Evolutionary conservation across 228 moss, liverwort and hornwort species (phyloP).

Genomic region (Sphagnum fallax): DNA sequence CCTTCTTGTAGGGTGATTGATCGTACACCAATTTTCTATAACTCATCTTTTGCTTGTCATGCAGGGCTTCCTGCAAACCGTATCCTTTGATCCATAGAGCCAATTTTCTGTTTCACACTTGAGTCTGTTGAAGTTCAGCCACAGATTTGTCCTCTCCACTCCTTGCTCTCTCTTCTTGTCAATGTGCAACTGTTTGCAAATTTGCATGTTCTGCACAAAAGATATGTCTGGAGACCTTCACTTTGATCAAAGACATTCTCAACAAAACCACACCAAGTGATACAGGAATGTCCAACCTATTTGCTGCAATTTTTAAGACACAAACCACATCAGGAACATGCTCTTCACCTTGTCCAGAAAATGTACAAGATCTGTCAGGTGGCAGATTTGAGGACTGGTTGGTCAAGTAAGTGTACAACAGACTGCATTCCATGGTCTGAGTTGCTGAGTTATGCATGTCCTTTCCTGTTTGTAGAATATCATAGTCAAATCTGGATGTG

Average conservation of each 20-base stretch:
- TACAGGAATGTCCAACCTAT: conserved; percentile 41
- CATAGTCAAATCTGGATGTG: too few relatives aligned
- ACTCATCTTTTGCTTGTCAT: conserved; percentile 62
- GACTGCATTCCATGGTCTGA: neutral
- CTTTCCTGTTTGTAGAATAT: too few relatives aligned
- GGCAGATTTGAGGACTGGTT: conserved; percentile 12
- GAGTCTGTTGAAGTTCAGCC: too few relatives aligned
- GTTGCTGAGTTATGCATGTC: too few relatives aligned
- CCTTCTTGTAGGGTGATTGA: conserved; percentile 44
- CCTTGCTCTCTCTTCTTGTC: too few relatives aligned
- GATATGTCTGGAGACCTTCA: conserved; percentile 24
- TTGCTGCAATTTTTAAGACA: conserved; percentile 49
- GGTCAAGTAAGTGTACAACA: conserved; percentile 28
- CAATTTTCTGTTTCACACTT: too few relatives aligned
- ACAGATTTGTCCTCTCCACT: too few relatives aligned
- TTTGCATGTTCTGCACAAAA: too few relatives aligned
- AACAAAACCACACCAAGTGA: conserved; percentile 42
- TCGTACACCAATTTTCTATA: conserved; percentile 81
- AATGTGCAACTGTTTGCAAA: too few relatives aligned
- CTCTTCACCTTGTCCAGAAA: conserved; percentile 9
- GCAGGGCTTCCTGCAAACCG: conserved; percentile 86
- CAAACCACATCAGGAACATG: conserved; percentile 15
- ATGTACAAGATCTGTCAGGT: conserved; percentile 10
- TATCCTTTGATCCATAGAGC: conserved; percentile 44
- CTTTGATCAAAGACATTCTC: conserved; percentile 58